Conservation (phyloP, 1,284 basidiomycete species). For the Cerrena zonata region DNA sequence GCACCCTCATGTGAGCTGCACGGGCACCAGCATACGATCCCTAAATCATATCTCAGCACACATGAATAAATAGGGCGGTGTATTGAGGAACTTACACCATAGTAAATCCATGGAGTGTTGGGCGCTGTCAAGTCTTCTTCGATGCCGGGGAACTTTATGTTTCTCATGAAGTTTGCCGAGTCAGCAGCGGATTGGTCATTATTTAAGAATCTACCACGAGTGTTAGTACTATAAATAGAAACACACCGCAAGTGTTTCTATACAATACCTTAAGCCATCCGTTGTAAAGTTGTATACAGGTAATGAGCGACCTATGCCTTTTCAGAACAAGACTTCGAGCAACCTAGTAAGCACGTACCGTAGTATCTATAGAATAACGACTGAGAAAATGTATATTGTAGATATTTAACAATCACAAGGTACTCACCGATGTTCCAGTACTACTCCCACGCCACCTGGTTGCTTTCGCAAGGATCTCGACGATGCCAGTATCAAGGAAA, state of each 20-base stretch:
- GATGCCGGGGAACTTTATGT: constrained; percentile 72
- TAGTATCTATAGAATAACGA: constrained; percentile 50
- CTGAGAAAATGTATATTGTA: too few relatives aligned
- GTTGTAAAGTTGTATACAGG: constrained; percentile 78
- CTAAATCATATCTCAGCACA: constrained; percentile 29
- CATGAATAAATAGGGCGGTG: background rate
- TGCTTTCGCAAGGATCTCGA: constrained; percentile 76
- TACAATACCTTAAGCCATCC: constrained; percentile 42
- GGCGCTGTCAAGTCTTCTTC: constrained; percentile 64
- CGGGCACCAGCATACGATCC: constrained; percentile 91
- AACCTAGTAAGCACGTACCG: constrained; percentile 35
- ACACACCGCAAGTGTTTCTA: too few relatives aligned
- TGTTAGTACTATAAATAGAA: too few relatives aligned
- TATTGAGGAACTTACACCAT: constrained; percentile 57
- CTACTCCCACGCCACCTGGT: constrained; percentile 82
- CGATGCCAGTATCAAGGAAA: constrained; percentile 78
- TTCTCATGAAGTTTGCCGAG: constrained; percentile 83
- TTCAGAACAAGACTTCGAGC: background rate
- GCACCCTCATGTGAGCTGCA: constrained; percentile 84
- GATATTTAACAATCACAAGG: background rate
- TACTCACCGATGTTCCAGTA: constrained; percentile 75
- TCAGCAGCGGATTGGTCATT: constrained; percentile 90
- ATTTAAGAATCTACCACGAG: constrained; percentile 75
- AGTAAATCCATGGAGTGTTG: constrained; percentile 86
- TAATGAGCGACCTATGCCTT: constrained; percentile 63